These are phyloP conservation scores for Allomyces macrogynus DNA, from an alignment of 192 early-diverging fungal genomes.

Conservation along the genomic window DNA sequence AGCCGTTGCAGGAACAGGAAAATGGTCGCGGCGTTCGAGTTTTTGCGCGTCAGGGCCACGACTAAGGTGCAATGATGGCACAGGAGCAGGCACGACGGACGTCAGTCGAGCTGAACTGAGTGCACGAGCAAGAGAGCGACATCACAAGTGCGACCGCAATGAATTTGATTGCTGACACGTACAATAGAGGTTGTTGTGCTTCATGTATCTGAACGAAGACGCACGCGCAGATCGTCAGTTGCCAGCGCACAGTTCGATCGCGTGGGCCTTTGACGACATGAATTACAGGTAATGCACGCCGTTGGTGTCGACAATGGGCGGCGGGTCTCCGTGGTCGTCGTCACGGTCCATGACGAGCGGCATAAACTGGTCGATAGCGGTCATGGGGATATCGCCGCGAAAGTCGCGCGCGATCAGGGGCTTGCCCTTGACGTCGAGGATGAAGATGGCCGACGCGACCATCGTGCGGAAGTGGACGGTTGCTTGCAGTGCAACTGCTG, in stretches of 20 bases:
- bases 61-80: slow-evolving; percentile 21
- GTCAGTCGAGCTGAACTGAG: too few species aligned
- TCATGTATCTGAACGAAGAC: slow-evolving; percentile 25
- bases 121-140: too few species aligned
- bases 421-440: slow-evolving; percentile 96
- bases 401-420: slow-evolving; percentile 95
- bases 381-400: slow-evolving; percentile 93
- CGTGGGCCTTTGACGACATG: too few species aligned
- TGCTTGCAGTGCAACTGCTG: too few species aligned
- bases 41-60: slow-evolving; percentile 87
- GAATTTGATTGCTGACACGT: slow-evolving; percentile 4
- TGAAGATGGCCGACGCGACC: slow-evolving; percentile 60
- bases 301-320: slow-evolving; percentile 63
- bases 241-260: too few species aligned
- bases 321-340: slow-evolving; percentile 59
- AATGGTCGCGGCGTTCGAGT: slow-evolving; percentile 90
- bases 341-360: slow-evolving; percentile 80
- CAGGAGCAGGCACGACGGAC: too few species aligned
- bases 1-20: slow-evolving; percentile 90
- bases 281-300: slow-evolving; percentile 71
- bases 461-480: too few species aligned
- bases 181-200: slow-evolving; percentile 92
- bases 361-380: slow-evolving; percentile 93
- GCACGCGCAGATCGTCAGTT: too few species aligned
- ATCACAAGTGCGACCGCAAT: too few species aligned